Conservation (phyloP, 345 rosid species). For the Linum lewisii region DNA sequence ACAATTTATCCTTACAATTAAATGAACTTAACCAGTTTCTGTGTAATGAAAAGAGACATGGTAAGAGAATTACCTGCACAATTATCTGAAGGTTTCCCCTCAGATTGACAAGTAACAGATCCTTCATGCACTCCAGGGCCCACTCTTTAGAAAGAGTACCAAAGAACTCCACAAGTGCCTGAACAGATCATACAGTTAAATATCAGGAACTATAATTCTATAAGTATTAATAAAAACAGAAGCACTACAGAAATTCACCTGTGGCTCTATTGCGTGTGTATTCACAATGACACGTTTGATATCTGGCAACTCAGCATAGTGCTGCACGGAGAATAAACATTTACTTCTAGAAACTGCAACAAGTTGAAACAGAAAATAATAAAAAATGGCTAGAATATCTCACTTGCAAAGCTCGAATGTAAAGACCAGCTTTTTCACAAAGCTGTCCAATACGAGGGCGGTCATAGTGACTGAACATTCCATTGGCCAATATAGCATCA, state of each 20-base stretch:
- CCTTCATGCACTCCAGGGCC: constrained; percentile 99
- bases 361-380: background rate
- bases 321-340: constrained; percentile 37
- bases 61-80: constrained; percentile 50
- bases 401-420: constrained; percentile 81
- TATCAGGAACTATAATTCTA: constrained; percentile 12
- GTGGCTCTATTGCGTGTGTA: constrained; percentile 99
- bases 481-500: constrained; percentile 94
- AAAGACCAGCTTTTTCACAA: constrained; percentile 99
- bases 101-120: constrained; percentile 80
- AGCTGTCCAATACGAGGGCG: constrained; percentile 95
- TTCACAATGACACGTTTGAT: constrained; percentile 98
- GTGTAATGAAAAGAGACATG: background rate
- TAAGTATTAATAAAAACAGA: constrained; percentile 4
- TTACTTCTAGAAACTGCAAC: background rate
- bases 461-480: constrained; percentile 97
- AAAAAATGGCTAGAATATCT: background rate
- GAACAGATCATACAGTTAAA: constrained; percentile 15
- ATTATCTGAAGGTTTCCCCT: constrained; percentile 98
- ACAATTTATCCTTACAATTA: background rate
- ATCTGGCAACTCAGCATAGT: constrained; percentile 88
- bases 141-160: constrained; percentile 97
- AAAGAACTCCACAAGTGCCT: constrained; percentile 96
- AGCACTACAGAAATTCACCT: constrained; percentile 38
- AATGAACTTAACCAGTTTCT: background rate